Evolutionary conservation across 2,329 filamentous ascomycete species (phyloP).

Genomic region (Paecilomyces sp.): DNA sequence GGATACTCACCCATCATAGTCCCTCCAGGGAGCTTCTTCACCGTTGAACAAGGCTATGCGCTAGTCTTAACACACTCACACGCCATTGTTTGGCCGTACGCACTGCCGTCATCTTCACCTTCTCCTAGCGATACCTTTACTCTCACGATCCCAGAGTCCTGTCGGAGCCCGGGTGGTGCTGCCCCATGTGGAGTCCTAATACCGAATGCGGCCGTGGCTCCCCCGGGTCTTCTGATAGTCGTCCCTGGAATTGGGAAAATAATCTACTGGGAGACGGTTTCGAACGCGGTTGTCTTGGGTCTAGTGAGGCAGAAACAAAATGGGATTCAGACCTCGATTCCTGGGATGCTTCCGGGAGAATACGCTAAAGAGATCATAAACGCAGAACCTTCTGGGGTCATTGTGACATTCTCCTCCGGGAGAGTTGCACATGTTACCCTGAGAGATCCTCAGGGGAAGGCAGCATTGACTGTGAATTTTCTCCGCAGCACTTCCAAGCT

Average conservation of each 20-base stretch:
- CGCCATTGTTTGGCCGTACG: constrained; percentile 88
- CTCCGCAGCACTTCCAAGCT: constrained; percentile 55
- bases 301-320: constrained; percentile 75
- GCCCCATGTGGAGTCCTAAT: constrained; percentile 79
- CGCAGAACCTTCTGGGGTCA: constrained; percentile 79
- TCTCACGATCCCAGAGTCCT: constrained; percentile 69
- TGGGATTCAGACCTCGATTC: constrained; percentile 67
- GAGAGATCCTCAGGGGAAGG: constrained; percentile 78
- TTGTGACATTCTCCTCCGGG: constrained; percentile 77
- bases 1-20: constrained; percentile 34
- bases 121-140: constrained; percentile 58
- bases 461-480: constrained; percentile 70
- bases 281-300: constrained; percentile 75
- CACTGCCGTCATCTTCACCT: constrained; percentile 30
- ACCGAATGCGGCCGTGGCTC: constrained; percentile 67
- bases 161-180: constrained; percentile 59
- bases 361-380: constrained; percentile 69
- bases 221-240: constrained; percentile 80
- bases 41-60: constrained; percentile 63
- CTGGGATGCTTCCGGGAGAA: constrained; percentile 72
- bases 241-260: constrained; percentile 79
- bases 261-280: constrained; percentile 92
- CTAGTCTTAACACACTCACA: constrained; percentile 73
- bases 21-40: constrained; percentile 58
- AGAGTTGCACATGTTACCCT: constrained; percentile 80